A percentile compares a stretch with the other conserved stretches of the same genome.
These are phyloP conservation scores for Gossypioides kirkii DNA, from an alignment of 345 rosid genomes.

Conservation along the genomic window DNA sequence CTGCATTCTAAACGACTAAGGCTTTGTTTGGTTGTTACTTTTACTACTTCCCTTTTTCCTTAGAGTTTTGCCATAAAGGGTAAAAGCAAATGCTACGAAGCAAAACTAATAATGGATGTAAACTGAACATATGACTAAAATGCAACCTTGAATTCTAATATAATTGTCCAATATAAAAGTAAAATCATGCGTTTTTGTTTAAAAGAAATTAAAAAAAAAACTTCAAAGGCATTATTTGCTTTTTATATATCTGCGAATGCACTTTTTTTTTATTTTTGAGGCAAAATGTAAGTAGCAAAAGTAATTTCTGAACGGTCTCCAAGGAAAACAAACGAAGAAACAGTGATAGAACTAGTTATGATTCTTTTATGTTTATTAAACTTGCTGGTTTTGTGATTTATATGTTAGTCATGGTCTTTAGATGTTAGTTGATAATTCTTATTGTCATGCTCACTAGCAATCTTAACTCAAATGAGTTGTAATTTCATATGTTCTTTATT, in stretches of 20 bases:
- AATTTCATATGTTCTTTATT: constrained; percentile 4
- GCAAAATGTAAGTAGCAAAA: background rate
- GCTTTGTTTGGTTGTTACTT: background rate
- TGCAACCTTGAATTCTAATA: background rate
- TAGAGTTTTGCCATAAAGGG: background rate
- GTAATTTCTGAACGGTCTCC: background rate
- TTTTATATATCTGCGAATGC: background rate
- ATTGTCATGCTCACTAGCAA: background rate
- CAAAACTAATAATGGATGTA: background rate
- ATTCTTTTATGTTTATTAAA: background rate
- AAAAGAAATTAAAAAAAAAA: background rate
- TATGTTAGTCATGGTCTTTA: background rate
- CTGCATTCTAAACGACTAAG: background rate
- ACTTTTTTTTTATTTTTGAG: background rate
- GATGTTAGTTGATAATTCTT: background rate
- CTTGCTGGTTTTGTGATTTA: background rate
- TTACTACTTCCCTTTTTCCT: background rate
- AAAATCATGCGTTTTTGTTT: background rate
- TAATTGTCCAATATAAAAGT: background rate
- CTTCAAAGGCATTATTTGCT: background rate
- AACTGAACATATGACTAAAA: too few relatives aligned
- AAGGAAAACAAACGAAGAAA: background rate
- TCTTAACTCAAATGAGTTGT: background rate
- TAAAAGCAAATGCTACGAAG: background rate
- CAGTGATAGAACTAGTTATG: background rate